Base-by-base conservation (phyloP, 78 protist genomes). In the Monosiga brevicollis region DNA sequence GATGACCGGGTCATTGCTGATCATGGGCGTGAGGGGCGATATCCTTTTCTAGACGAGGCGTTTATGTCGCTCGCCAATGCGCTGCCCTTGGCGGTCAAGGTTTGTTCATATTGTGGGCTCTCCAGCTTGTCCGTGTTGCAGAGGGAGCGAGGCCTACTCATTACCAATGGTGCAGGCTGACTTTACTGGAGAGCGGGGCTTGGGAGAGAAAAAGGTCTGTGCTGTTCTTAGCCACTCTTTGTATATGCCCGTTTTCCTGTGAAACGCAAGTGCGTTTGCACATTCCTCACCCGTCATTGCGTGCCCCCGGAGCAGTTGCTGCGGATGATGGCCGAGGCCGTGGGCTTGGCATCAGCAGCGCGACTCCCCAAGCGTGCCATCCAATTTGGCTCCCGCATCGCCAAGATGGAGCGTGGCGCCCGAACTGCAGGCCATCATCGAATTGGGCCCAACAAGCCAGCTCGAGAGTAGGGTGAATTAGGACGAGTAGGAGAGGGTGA, bases 1-100 rank as follows among this genome's bases (percentile, higher is more conserved):
- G 98, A 95, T 86, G 98, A 93, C 70, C 90, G 98, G 0, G 75
- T 87, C 9, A n/a, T 95, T 0, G 72, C 92, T n/a, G 91, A 90
- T 74, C 86, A 80, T 80, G 93, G 94, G 0, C 35, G 90, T 37
- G 97, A 93, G 73, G 89, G 84, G 37, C 89, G 96, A 42, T 89
- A 80, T 70, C 96, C 96, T 10, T 93, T 91, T 71, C 79, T 93
- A 23, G 96, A 90, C 79, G 94, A 91, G 41, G 73, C 83, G 25
- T 83, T 93, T 2, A 77, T 91, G 55, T 43, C 86, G 2, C 34
- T 74, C 73, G 41, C 49, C 32, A 9, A 37, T 11, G 29, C 62
- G 2, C 76, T 83, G 25, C 81, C 81, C 0, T 25, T 81, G 40
- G n/a, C 73, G 71, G 22, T 36, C 71, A 79, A 83, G 26, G 76